These are phyloP conservation scores for Xerocomus spinulosus DNA, from an alignment of 768 basidiomycete genomes.

Conservation along the genomic window DNA sequence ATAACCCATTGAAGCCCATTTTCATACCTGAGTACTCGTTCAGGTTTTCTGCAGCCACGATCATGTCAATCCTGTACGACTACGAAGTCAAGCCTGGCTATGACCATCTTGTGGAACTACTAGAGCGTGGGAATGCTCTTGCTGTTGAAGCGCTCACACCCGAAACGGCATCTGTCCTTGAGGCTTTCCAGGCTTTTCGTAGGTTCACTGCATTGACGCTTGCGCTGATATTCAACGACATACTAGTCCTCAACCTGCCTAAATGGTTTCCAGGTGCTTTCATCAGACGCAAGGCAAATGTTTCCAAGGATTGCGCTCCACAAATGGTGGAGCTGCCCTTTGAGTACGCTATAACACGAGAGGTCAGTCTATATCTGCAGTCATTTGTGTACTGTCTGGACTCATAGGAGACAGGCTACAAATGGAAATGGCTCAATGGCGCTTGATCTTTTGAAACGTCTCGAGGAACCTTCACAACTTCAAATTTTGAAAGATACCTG, in stretches of 20 bases:
- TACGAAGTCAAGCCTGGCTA: slow-evolving; percentile 29
- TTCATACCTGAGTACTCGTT: too few relatives aligned
- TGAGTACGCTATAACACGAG: slow-evolving; percentile 8
- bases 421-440: slow-evolving; percentile 10
- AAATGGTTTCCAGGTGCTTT: slow-evolving; percentile 21
- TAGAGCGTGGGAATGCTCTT: too few relatives aligned
- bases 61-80: slow-evolving; percentile 41
- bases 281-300: slow-evolving; percentile 24
- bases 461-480: neutral
- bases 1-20: too few relatives aligned
- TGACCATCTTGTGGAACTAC: slow-evolving; percentile 35
- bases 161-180: slow-evolving; percentile 13
- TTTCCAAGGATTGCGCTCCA: slow-evolving; percentile 3
- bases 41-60: slow-evolving; percentile 33
- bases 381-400: neutral
- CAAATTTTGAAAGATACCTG: neutral
- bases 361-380: slow-evolving; percentile 3
- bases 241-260: slow-evolving; percentile 22
- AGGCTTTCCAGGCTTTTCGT: slow-evolving; percentile 23
- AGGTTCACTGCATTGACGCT: neutral
- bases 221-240: neutral
- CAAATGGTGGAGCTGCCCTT: slow-evolving; percentile 16
- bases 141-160: slow-evolving; percentile 26
- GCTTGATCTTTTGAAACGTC: slow-evolving; percentile 8
- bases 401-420: slow-evolving; percentile 6